phyloP scores from a whole-genome alignment of 352 stramenopile genomes.

The Globisporangium orthogonon region DNA sequence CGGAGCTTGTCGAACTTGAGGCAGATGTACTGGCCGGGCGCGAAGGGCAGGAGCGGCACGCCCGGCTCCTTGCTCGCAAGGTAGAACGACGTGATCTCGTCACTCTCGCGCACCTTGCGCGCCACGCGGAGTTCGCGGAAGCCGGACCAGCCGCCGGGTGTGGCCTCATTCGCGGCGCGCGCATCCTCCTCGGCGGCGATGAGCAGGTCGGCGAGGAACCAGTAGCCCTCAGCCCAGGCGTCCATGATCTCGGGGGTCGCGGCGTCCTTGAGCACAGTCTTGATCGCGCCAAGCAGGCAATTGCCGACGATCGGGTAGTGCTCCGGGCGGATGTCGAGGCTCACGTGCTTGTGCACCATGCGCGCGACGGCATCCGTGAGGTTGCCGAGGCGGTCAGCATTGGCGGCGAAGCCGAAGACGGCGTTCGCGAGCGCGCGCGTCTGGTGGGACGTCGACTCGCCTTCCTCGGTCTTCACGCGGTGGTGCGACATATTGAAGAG shows the following conservation, averaged over 20 bases:
- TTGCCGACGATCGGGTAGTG: conserved; percentile 64
- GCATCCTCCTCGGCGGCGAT: conserved; percentile 46
- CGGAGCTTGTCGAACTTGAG: conserved; percentile 38
- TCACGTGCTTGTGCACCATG: conserved; percentile 62
- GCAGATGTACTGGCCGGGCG: conserved; percentile 51
- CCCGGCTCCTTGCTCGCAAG: conserved; percentile 30
- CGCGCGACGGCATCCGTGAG: conserved; percentile 40
- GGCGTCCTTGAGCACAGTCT: conserved; percentile 38
- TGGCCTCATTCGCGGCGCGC: conserved; percentile 24
- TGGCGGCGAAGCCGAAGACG: conserved; percentile 52
- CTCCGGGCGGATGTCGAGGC: conserved; percentile 51
- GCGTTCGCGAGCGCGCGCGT: conserved; percentile 42
- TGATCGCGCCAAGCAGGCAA: conserved; percentile 51
- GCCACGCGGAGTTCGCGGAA: conserved; percentile 51
- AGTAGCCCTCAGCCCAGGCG: conserved; percentile 52
- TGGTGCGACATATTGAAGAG: conserved; percentile 78
- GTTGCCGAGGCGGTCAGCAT: conserved; percentile 49
- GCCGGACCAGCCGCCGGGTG: conserved; percentile 42
- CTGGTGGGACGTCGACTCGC: conserved; percentile 36
- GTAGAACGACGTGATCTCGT: conserved; percentile 54
- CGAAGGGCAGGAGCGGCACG: conserved; percentile 32
- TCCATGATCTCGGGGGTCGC: conserved; percentile 53
- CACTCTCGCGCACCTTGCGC: conserved; percentile 38
- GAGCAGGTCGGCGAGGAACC: conserved; percentile 50
- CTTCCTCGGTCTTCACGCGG: conserved; percentile 21